A percentile compares a stretch with the other conserved stretches of the same genome.
phyloP scores from a whole-genome alignment of 1,139 yeast genomes.

The Geotrichum armillariae region DNA sequence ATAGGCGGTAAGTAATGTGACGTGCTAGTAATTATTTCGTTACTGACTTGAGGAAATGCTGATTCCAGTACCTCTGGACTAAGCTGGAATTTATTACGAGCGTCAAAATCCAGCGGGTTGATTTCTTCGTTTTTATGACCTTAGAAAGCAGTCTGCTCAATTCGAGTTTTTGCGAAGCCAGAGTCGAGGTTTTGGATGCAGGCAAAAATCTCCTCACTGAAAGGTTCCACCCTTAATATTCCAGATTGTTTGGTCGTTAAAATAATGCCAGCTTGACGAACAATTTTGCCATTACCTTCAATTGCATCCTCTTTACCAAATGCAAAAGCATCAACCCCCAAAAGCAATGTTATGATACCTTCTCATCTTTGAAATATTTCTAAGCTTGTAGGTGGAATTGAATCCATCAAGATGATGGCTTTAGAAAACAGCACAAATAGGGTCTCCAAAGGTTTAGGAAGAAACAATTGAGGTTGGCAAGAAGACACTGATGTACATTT shows the following conservation, averaged over 20 bases:
- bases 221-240: conserved; percentile 57
- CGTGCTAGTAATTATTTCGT: conserved; percentile 55
- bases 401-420: conserved; percentile 66
- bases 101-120: conserved; percentile 60
- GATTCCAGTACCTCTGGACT: conserved; percentile 45
- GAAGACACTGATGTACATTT: conserved; percentile 41
- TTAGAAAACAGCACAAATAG: conserved; percentile 64
- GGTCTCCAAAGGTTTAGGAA: conserved; percentile 63
- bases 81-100: conserved; percentile 40
- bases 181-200: conserved; percentile 28
- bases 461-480: conserved; percentile 51
- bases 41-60: conserved; percentile 52
- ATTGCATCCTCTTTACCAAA: conserved; percentile 52
- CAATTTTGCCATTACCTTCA: conserved; percentile 27
- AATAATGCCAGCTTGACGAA: conserved; percentile 48
- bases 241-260: conserved; percentile 63
- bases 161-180: conserved; percentile 60
- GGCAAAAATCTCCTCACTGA: conserved; percentile 26
- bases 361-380: conserved; percentile 67
- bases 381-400: conserved; percentile 43
- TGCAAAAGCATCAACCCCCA: conserved; percentile 58
- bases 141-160: conserved; percentile 79
- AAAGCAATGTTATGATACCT: conserved; percentile 61
- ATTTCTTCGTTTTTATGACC: conserved; percentile 40
- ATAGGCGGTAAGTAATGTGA: conserved; percentile 49